Evolutionary conservation across 2,329 filamentous ascomycete species (phyloP).

Genomic region (Aureobasidium subglaciale): DNA sequence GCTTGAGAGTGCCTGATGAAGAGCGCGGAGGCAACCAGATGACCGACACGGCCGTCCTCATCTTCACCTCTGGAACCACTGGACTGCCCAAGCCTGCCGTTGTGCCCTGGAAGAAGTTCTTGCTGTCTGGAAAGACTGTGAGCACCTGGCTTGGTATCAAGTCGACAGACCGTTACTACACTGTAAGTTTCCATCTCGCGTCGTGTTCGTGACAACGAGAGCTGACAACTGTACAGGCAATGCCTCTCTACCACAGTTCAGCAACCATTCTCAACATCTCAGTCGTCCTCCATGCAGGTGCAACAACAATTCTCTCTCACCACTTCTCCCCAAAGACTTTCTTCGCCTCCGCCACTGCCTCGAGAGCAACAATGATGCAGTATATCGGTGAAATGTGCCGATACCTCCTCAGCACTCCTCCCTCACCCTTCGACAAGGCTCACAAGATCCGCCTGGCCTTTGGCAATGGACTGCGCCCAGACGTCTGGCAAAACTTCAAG

Average conservation of each 20-base stretch:
- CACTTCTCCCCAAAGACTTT: conserved; percentile 73
- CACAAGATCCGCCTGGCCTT: conserved; percentile 70
- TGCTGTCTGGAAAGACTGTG: conserved; percentile 23
- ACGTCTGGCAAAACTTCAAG: conserved; percentile 80
- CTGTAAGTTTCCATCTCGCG: conserved; percentile 27
- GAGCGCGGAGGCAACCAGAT: conserved; percentile 23
- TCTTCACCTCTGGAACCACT: conserved; percentile 82
- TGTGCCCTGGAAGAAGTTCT: conserved; percentile 29
- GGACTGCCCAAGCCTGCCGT: conserved; percentile 62
- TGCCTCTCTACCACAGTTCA: conserved; percentile 85
- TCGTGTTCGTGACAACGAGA: not conserved
- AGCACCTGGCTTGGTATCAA: conserved; percentile 51
- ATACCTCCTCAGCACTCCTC: conserved; percentile 64
- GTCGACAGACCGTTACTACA: conserved; percentile 73
- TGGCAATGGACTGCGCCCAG: conserved; percentile 78
- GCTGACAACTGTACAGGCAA: conserved; percentile 39
- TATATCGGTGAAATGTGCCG: conserved; percentile 85
- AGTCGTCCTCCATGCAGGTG: conserved; percentile 57
- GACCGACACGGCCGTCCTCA: conserved; percentile 60
- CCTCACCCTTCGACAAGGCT: conserved; percentile 61
- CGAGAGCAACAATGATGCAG: conserved; percentile 68
- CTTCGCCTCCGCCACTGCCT: conserved; percentile 67
- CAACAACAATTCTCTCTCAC: conserved; percentile 63
- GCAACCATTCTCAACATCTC: conserved; percentile 63
- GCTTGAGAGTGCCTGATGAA: conserved; percentile 27